Conservation (phyloP, 1,139 yeast species). For the Suhomyces coccinellae region DNA sequence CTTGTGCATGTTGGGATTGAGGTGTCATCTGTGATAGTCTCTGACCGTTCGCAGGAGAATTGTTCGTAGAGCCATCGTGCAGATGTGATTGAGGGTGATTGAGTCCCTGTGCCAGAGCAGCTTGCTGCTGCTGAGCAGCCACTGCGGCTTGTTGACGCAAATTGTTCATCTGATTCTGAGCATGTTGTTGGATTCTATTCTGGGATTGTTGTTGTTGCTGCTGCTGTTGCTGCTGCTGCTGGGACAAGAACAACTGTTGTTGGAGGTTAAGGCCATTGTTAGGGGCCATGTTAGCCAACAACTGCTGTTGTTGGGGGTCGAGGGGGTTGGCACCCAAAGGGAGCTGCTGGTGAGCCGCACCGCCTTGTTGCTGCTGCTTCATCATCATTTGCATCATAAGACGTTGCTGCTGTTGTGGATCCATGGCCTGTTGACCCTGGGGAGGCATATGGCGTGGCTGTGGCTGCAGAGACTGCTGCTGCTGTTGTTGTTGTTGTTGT, state of each 20-base stretch:
- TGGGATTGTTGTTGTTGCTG: slow-evolving; percentile 20
- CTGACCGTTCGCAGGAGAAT: slow-evolving; percentile 24
- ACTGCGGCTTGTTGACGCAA: slow-evolving; percentile 48
- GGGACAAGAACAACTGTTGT: slow-evolving; percentile 30
- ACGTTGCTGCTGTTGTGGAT: slow-evolving; percentile 22
- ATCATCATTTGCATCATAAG: slow-evolving; percentile 27
- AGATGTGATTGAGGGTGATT: slow-evolving; percentile 17
- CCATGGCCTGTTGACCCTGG: slow-evolving; percentile 14
- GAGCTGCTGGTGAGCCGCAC: slow-evolving; percentile 17
- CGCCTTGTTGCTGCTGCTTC: slow-evolving; percentile 24
- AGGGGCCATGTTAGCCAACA: slow-evolving; percentile 9
- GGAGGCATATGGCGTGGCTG: slow-evolving; percentile 14
- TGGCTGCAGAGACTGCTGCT: slow-evolving; percentile 12
- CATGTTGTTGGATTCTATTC: slow-evolving; percentile 48
- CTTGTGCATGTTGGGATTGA: slow-evolving; percentile 20
- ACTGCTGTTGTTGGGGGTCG: slow-evolving; percentile 22
- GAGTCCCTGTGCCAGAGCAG: slow-evolving; percentile 13
- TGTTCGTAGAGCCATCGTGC: slow-evolving; percentile 19
- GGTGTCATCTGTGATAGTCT: slow-evolving; percentile 23
- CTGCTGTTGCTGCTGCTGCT: slow-evolving; percentile 14
- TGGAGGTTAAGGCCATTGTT: slow-evolving; percentile 19
- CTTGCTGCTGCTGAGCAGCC: slow-evolving; percentile 33
- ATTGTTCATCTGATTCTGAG: slow-evolving; percentile 54
- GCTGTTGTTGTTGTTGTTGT: slow-evolving; percentile 7
- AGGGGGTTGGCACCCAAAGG: slow-evolving; percentile 17